These are phyloP conservation scores for Allantophomopsis cytisporea DNA, from an alignment of 2,329 filamentous ascomycete genomes.

Conservation along the genomic window DNA sequence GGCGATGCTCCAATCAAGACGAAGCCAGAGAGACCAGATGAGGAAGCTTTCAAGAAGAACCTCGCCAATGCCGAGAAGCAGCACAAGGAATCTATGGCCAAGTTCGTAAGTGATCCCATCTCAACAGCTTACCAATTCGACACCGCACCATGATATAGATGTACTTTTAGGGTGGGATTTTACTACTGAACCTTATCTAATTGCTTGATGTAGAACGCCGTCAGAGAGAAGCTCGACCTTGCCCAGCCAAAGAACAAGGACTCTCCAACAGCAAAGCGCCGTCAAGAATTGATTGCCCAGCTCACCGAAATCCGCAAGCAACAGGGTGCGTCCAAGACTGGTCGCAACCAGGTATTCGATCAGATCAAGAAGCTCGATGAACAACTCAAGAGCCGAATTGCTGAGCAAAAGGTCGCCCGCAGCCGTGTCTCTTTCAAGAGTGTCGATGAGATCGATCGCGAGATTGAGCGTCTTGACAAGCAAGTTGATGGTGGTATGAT, in stretches of 20 bases:
- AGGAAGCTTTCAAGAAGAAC: constrained; percentile 67
- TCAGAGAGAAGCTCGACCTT: constrained; percentile 79
- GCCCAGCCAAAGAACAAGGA: constrained; percentile 73
- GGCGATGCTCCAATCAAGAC: constrained; percentile 23
- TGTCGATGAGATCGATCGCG: constrained; percentile 72
- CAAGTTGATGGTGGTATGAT: constrained; percentile 81
- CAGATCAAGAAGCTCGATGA: constrained; percentile 89
- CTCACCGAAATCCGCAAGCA: constrained; percentile 74
- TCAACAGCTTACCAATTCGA: constrained; percentile 2
- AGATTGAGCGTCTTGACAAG: constrained; percentile 70
- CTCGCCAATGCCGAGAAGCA: constrained; percentile 78
- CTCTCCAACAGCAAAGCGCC: constrained; percentile 67
- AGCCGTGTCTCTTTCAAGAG: constrained; percentile 76
- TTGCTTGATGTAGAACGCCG: constrained; percentile 49
- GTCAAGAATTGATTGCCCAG: constrained; percentile 73
- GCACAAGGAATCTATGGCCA: constrained; percentile 63
- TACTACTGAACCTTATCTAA: too few relatives aligned
- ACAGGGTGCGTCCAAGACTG: constrained; percentile 78
- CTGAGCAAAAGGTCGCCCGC: constrained; percentile 77
- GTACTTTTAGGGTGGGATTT: too few relatives aligned
- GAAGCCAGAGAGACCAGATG: constrained; percentile 79
- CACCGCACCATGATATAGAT: too few relatives aligned
- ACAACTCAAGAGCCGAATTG: constrained; percentile 71
- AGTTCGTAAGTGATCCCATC: constrained; percentile 34
- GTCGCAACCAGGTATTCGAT: constrained; percentile 65